Percentiles rank a stretch among this genome's conserved stretches.
Conservation (phyloP, 129 eudicot genomes). For the Lactuca sativa region DNA sequence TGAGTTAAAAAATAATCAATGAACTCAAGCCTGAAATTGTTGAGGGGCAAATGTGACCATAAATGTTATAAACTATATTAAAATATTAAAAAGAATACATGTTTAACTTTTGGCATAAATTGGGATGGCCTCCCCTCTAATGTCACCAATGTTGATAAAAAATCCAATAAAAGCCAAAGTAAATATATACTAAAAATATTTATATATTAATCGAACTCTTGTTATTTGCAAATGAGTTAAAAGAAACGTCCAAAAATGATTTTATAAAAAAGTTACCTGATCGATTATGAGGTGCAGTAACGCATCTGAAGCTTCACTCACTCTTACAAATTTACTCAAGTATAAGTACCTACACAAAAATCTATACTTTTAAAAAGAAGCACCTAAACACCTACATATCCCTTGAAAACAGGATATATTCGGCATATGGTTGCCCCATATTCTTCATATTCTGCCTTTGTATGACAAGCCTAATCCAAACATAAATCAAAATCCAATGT, state of each 20-base stretch:
- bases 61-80: not conserved
- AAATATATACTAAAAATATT: no score
- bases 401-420: no score
- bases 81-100: constrained; percentile 40
- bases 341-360: constrained; percentile 62
- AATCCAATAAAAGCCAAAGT: constrained; percentile 71
- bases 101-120: constrained; percentile 83
- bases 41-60: constrained; percentile 55
- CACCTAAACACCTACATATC: no score
- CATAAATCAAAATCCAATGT: no score
- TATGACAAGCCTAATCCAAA: no score
- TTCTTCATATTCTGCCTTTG: no score
- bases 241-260: not conserved
- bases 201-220: not conserved
- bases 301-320: constrained; percentile 78
- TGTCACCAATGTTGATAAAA: constrained; percentile 67
- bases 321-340: constrained; percentile 69
- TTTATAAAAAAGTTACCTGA: constrained; percentile 53
- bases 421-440: no score
- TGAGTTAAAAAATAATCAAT: not conserved
- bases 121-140: constrained; percentile 78
- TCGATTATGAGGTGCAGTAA: constrained; percentile 72
- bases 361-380: not conserved
- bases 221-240: not conserved
- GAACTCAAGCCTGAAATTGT: constrained; percentile 74